Evolutionary conservation across 2,329 filamentous ascomycete genomes (phyloP), one percentile per base, ranked within the genome.

Genomic region (Fusarium sp.): DNA sequence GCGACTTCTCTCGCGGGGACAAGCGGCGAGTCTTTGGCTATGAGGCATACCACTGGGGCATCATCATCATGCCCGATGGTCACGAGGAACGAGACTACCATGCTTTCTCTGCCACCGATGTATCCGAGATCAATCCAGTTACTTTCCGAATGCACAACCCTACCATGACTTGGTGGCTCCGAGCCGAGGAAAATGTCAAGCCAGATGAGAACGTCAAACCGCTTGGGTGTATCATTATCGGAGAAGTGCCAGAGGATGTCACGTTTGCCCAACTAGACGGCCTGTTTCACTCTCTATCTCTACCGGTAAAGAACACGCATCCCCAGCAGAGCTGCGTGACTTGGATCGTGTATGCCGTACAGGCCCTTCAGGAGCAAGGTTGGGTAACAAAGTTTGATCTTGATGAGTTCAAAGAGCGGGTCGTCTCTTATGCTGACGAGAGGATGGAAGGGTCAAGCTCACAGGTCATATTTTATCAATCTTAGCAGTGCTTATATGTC

Each of bases 251-350:
- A 9, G 62, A 69, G 11, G 56, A 38, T 2, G 28, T 75, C 2
- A 73, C 77, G 4, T 62, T 24, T 7, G 55, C 61, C 20, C 72
- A 80, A 26, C 55, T 82, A 12, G 22, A n/a, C 5, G 61, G 41
- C 0, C 57, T 82, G 13, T 79, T 82, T 26, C 55, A 42, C 2
- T 35, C 17, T 15, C 58, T 82, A 38, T 78, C 74, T 22, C 54
- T 80, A 6, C 81, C 81, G 2, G 65, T 75, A 2, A 82, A 80
- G 66, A 79, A 82, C 28, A 80, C 63, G 22, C 51, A 82, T 55
- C 81, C 80, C 0, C 81, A 82, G 47, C 79, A 82, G 67, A 81
- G 79, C 64, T 81, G 80, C n/a, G 80, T 82, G 55, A 79, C 79
- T 18, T 82, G 81, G 80, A 67, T 56, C n/a, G 57, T 71, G 28